Evolutionary conservation across 1,284 basidiomycete genomes (phyloP), one percentile per base, ranked within the genome.

Genomic region (Fomes fomentarius): DNA sequence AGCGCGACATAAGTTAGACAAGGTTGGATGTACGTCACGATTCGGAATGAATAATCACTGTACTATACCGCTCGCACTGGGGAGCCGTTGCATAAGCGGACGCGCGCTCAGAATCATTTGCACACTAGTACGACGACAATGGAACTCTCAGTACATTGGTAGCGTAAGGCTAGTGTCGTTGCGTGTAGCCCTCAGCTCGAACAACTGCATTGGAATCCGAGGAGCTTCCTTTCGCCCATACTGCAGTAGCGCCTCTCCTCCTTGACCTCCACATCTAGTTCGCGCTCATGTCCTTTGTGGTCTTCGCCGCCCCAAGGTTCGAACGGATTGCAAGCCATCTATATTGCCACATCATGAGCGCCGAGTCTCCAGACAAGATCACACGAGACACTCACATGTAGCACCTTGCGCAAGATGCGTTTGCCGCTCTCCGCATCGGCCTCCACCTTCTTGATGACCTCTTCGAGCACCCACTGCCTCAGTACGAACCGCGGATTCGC

Each of bases 171-270:
- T 3, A n/a, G 2, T 19, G 10, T 10, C 6, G 34, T 15, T 35
- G 11, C 19, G 17, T 12, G 21, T 17, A n/a, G n/a, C n/a, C n/a
- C n/a, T 62, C 42, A 96, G 69, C 90, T 93, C 12, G 91, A 94
- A 66, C 94, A 97, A 61, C 90, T 93, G 70, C 94, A 97, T 69
- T 96, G 94, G 76, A 95, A 96, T 0, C 94, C 95, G 22, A 96
- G 73, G 80, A 94, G 80, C 58, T 73, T 78, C 66, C 77, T 82
- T 26, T 85, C 83, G 2, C 94, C 94, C 37, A 93, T 74, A 11
- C 87, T 84, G 69, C 93, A 96, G 58, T 88, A 84, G 56, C 90
- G 75, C 56, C 84, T 76, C 69, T 94, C 90, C 64, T 93, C 91
- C 60, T 69, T 78, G 50, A 82, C 80, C 68, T 93, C 90, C 3